Percentiles rank a stretch among this genome's conserved stretches.
Conservation (phyloP, 352 stramenopile species). For the Globisporangium orthogonon region DNA sequence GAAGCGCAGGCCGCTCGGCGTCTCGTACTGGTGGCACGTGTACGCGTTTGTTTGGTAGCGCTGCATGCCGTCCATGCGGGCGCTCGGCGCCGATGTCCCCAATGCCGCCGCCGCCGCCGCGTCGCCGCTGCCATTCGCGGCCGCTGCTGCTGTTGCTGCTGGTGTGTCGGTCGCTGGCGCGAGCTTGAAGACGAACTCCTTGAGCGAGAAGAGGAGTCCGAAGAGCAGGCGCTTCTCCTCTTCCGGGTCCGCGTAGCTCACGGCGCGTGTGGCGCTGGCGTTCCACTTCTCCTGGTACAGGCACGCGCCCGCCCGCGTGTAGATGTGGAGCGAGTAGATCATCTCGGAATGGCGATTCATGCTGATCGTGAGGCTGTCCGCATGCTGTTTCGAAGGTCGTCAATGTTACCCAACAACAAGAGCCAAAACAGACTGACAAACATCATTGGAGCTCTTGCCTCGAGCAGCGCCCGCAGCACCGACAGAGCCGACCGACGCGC, state of each 20-base stretch:
- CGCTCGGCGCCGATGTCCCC: slow-evolving; percentile 13
- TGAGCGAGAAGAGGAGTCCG: slow-evolving; percentile 89
- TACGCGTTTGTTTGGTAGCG: slow-evolving; percentile 86
- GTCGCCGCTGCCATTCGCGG: slow-evolving; percentile 15
- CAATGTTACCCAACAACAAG: not conserved
- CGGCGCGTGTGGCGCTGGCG: slow-evolving; percentile 35
- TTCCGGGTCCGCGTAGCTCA: slow-evolving; percentile 75
- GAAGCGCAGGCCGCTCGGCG: slow-evolving; percentile 83
- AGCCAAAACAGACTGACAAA: too few species aligned
- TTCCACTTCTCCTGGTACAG: slow-evolving; percentile 91
- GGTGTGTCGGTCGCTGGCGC: slow-evolving; percentile 24
- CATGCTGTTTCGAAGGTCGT: too few species aligned
- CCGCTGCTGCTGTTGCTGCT: not conserved
- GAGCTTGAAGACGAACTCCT: slow-evolving; percentile 84
- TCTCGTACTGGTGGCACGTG: slow-evolving; percentile 91
- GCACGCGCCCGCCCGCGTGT: slow-evolving; percentile 84
- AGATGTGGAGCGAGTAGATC: slow-evolving; percentile 93
- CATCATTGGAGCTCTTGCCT: too few species aligned
- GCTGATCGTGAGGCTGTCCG: not conserved
- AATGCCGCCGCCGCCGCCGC: slow-evolving; percentile 8
- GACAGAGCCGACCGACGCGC: not conserved
- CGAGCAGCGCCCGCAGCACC: too few species aligned
- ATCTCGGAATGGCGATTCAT: slow-evolving; percentile 37
- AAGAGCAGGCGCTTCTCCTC: slow-evolving; percentile 91
- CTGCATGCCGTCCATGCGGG: slow-evolving; percentile 52